Base-by-base conservation (phyloP, 2,329 filamentous ascomycete species). In the Lojkania enalia region DNA sequence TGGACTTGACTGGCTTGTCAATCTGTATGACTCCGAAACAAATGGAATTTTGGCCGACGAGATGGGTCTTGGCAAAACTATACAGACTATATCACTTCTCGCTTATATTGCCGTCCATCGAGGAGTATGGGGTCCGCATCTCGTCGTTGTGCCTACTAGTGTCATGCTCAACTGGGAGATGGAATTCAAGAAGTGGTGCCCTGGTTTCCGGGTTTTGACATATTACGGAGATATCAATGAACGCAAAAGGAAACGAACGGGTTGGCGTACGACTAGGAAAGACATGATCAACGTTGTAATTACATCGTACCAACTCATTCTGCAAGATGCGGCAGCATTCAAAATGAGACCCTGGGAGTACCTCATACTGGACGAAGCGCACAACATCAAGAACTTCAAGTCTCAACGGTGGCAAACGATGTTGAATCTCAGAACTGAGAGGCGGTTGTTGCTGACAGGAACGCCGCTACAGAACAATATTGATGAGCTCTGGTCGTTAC, bases 101-200 rank as follows among this genome's bases (percentile, higher is more conserved):
- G 94, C 94, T 3, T 92, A 99, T 66, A 78, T 99, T 25, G 94
- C 95, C 6, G 91, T 91, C 51, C 81, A 90, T 29, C 88, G 96
- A 64, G 84, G 90, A 61, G 84, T 95, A 4, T 99, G 94, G 95
- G 94, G 95, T 0, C 90, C 94, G 1, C 94, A 99, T 74, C 76
- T 99, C 18, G 89, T 99, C 37, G 87, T 99, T 49, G 94, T 99
- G 2, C 94, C 94, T 1, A 99, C 94, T 2, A 97, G 91, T 70
- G 95, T 99, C 37, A 96, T 99, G 80, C 82, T 99, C 54, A 99
- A 99, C 66, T 99, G 94, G 94, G 95, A 99, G 69, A 97, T 97
- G 87, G 94, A 99, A 71, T 99, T 99, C 79, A 97, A 97, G 66
- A 99, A 99, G 68, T 99, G 92, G 83, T 89, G 91, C 45, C 94